phyloP scores from a whole-genome alignment of 345 rosid species.

The Cardamine occulta region DNA sequence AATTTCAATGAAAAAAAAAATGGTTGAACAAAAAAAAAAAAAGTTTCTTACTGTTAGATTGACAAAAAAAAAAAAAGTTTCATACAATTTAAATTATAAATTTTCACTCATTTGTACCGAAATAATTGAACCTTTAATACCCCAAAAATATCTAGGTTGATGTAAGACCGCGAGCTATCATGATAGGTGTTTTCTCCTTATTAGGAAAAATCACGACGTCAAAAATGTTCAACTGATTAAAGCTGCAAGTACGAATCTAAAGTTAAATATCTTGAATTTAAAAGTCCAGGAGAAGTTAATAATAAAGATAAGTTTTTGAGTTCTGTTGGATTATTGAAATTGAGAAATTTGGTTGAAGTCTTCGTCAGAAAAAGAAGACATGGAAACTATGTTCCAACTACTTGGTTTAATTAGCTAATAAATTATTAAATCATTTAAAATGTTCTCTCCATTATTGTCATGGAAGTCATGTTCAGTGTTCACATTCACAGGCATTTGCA shows the following conservation, averaged over 20 bases:
- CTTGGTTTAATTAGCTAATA: slow-evolving; percentile 17
- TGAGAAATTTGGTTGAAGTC: slow-evolving; percentile 19
- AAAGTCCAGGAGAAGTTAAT: neutral
- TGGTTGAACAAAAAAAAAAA: no score
- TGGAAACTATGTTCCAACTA: slow-evolving; percentile 36
- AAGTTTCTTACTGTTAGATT: no score
- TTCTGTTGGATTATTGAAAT: slow-evolving; percentile 3
- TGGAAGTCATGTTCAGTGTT: slow-evolving; percentile 25
- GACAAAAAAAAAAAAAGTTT: no score
- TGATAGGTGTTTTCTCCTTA: neutral
- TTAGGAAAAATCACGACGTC: neutral
- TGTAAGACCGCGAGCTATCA: neutral
- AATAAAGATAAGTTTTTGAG: neutral
- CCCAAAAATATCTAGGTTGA: neutral
- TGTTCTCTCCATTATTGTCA: slow-evolving; percentile 10
- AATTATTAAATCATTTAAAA: neutral
- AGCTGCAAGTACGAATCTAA: slow-evolving; percentile 23
- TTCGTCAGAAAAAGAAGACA: slow-evolving; percentile 22
- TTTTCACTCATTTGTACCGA: no score
- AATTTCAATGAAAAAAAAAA: no score
- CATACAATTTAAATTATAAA: no score
- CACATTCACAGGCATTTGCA: slow-evolving; percentile 12
- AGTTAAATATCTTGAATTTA: slow-evolving; percentile 8
- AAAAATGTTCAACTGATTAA: neutral
- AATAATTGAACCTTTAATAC: no score